These are phyloP conservation scores for Pseudohyphozyma bogoriensis DNA, from an alignment of 768 basidiomycete genomes.

Conservation along the genomic window DNA sequence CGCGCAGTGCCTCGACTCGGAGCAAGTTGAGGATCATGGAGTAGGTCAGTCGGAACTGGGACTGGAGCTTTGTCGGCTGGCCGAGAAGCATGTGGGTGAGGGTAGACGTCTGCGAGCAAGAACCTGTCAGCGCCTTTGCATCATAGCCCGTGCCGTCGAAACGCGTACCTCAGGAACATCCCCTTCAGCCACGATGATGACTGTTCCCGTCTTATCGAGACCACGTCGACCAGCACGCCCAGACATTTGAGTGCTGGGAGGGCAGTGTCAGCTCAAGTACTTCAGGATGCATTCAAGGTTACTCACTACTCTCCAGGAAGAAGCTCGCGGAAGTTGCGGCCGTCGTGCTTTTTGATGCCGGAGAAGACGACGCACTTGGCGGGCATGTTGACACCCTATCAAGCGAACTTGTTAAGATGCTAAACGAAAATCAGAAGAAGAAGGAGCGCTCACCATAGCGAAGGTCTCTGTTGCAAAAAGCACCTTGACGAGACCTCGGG, in stretches of 20 bases:
- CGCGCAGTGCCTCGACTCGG: conserved; percentile 85
- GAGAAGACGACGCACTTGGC: conserved; percentile 96
- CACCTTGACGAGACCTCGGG: conserved; percentile 87
- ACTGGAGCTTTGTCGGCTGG: conserved; percentile 79
- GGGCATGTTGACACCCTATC: conserved; percentile 97
- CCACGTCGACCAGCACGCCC: conserved; percentile 95
- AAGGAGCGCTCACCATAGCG: conserved; percentile 65
- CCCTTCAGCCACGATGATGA: conserved; percentile 76
- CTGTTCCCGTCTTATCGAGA: conserved; percentile 86
- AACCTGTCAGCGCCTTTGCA: conserved; percentile 12
- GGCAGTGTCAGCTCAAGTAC: conserved; percentile 30
- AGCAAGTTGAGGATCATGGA: conserved; percentile 98
- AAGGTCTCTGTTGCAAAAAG: conserved; percentile 98
- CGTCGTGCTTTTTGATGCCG: conserved; percentile 88
- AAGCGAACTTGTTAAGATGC: not conserved
- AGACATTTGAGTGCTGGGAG: conserved; percentile 96
- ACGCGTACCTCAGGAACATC: conserved; percentile 68
- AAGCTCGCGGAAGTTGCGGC: conserved; percentile 78
- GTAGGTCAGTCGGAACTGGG: conserved; percentile 95
- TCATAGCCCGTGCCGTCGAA: not conserved
- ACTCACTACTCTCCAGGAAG: conserved; percentile 50
- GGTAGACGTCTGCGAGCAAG: conserved; percentile 52
- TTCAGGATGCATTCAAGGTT: not conserved
- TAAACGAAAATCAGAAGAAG: not conserved
- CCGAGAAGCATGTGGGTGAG: conserved; percentile 87